These are phyloP conservation scores for Zalerion maritima DNA, from an alignment of 495 filamentous ascomycete genomes.

Conservation along the genomic window DNA sequence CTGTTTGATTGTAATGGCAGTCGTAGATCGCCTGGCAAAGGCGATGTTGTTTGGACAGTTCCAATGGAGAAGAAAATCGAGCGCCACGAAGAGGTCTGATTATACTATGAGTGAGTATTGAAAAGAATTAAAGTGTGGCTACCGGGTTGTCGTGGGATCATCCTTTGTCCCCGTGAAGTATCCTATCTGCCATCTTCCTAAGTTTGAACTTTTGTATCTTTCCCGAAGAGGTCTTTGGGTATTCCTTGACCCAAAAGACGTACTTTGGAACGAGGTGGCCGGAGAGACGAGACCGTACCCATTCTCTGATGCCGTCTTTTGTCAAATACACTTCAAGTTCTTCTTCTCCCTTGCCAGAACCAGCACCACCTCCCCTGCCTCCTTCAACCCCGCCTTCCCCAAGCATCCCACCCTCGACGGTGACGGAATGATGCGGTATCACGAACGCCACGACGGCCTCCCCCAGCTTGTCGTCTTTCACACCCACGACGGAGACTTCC, in stretches of 20 bases:
- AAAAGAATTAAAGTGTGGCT: too few relatives aligned
- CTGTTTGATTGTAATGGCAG: too few relatives aligned
- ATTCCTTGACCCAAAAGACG: conserved; percentile 69
- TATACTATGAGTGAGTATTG: too few relatives aligned
- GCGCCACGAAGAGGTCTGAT: too few relatives aligned
- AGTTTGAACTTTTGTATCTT: conserved; percentile 97
- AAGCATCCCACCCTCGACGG: conserved; percentile 12
- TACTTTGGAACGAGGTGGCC: conserved; percentile 76
- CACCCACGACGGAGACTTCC: conserved; percentile 70
- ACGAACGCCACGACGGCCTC: conserved; percentile 81
- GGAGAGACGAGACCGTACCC: conserved; percentile 59
- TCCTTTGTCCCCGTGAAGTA: too few relatives aligned
- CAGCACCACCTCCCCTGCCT: conserved; percentile 1
- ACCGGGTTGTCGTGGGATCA: too few relatives aligned
- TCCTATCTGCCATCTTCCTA: conserved; percentile 43
- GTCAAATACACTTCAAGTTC: conserved; percentile 24
- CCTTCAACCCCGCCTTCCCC: conserved; percentile 5
- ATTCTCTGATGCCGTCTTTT: conserved; percentile 46
- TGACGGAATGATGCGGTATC: conserved; percentile 31
- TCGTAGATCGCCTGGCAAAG: too few relatives aligned
- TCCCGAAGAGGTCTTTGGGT: conserved; percentile 89
- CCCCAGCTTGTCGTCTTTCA: conserved; percentile 73
- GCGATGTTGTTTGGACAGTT: too few relatives aligned
- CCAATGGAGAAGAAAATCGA: too few relatives aligned
- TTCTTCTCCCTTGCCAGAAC: conserved; percentile 4